Conservation (phyloP, 306 rosid species). For the Vachellia collinsii region DNA sequence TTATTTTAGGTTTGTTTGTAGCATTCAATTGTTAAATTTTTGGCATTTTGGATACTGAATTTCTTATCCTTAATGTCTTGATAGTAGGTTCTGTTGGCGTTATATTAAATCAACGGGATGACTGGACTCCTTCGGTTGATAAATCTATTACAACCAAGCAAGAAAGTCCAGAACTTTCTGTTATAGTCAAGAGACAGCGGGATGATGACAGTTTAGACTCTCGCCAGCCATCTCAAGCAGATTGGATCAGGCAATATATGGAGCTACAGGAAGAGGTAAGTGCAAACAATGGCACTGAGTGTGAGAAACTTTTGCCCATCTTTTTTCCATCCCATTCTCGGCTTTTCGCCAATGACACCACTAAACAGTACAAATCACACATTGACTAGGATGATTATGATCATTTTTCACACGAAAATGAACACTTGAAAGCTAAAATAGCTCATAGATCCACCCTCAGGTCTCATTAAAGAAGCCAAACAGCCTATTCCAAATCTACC, state of each 20-base stretch:
- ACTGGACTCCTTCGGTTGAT: slow-evolving; percentile 49
- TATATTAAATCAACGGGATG: slow-evolving; percentile 58
- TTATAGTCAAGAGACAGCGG: slow-evolving; percentile 60
- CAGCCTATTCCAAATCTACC: not conserved
- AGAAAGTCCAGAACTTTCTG: slow-evolving; percentile 54
- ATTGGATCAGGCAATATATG: slow-evolving; percentile 87
- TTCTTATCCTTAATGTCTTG: slow-evolving; percentile 17
- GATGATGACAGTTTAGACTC: slow-evolving; percentile 65
- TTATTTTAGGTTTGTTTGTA: not conserved
- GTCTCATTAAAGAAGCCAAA: not conserved
- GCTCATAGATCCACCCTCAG: not conserved
- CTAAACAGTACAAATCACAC: not conserved
- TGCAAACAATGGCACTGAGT: not conserved
- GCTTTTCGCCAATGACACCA: not conserved
- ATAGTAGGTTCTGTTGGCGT: slow-evolving; percentile 85
- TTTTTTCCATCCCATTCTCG: not conserved
- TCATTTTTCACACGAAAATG: not conserved
- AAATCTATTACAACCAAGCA: slow-evolving; percentile 46
- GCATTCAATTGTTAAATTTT: not conserved
- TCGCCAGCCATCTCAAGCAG: slow-evolving; percentile 79
- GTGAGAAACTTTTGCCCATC: not conserved
- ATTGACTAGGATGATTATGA: not conserved
- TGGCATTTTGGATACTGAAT: slow-evolving; percentile 21
- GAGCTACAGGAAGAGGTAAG: slow-evolving; percentile 84
- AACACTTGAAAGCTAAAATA: not conserved